Evolutionary conservation across 225 moss, liverwort and hornwort genomes (phyloP).

Genomic region (Neckera pumila): DNA sequence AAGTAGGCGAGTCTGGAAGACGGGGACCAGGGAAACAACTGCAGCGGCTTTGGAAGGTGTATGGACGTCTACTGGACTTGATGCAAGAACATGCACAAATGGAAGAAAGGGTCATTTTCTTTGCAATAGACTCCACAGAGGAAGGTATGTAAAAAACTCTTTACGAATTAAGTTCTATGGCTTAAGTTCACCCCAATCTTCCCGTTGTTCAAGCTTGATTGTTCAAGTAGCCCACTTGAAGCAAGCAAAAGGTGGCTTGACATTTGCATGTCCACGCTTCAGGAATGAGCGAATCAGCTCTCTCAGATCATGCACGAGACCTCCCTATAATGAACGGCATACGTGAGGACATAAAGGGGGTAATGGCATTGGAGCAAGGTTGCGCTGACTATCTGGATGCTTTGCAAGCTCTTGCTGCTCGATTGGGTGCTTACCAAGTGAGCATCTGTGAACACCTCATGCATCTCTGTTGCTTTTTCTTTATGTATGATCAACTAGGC

Average conservation of each 20-base stretch:
- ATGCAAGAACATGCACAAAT: slow-evolving; percentile 97
- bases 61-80: slow-evolving; percentile 70
- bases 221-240: not conserved
- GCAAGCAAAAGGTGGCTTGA: not conserved
- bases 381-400: slow-evolving; percentile 41
- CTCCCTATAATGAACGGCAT: slow-evolving; percentile 54
- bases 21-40: slow-evolving; percentile 36
- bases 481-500: not conserved
- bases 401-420: slow-evolving; percentile 36
- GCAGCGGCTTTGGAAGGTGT: slow-evolving; percentile 59
- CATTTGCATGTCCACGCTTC: not conserved
- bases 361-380: slow-evolving; percentile 36
- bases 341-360: slow-evolving; percentile 40
- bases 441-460: not conserved
- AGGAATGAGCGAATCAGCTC: slow-evolving; percentile 46
- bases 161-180: not conserved
- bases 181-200: not conserved
- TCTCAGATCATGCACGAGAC: slow-evolving; percentile 38
- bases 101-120: slow-evolving; percentile 86
- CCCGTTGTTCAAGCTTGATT: not conserved
- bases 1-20: slow-evolving; percentile 24
- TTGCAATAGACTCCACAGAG: slow-evolving; percentile 50
- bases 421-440: slow-evolving; percentile 26
- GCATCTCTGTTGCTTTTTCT: not conserved
- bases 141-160: slow-evolving; percentile 30